Percentiles rank a stretch among this genome's conserved stretches.
These are phyloP conservation scores for Fusarium ambrosium DNA, from an alignment of 2,329 filamentous ascomycete species.

Conservation along the genomic window DNA sequence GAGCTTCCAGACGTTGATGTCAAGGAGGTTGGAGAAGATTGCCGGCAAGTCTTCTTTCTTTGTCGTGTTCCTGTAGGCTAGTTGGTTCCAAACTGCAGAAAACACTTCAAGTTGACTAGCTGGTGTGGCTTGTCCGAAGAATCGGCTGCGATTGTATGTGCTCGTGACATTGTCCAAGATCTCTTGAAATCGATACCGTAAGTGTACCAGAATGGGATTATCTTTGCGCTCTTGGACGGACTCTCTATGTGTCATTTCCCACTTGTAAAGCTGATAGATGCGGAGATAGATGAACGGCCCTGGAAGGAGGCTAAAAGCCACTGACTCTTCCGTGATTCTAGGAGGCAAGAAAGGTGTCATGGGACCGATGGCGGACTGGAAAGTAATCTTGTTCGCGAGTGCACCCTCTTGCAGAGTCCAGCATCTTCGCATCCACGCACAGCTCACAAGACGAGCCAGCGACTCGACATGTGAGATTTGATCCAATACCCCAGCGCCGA, in stretches of 20 bases:
- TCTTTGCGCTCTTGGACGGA: too few species aligned
- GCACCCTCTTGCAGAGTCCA: background rate
- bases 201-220: too few species aligned
- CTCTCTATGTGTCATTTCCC: too few species aligned
- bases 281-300: background rate
- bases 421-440: background rate
- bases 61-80: background rate
- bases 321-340: too few species aligned
- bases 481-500: background rate
- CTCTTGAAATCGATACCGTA: background rate
- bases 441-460: background rate
- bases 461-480: background rate
- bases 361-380: background rate
- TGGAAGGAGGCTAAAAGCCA: background rate
- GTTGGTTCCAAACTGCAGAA: background rate
- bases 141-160: background rate
- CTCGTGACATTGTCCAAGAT: background rate
- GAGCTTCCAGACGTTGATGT: background rate
- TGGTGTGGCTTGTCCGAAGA: background rate
- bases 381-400: background rate
- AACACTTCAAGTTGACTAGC: background rate
- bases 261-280: too few species aligned
- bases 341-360: background rate
- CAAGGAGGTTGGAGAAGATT: background rate
- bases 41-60: background rate